phyloP scores from a whole-genome alignment of 805 yeast species.

The Yamadazyma phyllophila region DNA sequence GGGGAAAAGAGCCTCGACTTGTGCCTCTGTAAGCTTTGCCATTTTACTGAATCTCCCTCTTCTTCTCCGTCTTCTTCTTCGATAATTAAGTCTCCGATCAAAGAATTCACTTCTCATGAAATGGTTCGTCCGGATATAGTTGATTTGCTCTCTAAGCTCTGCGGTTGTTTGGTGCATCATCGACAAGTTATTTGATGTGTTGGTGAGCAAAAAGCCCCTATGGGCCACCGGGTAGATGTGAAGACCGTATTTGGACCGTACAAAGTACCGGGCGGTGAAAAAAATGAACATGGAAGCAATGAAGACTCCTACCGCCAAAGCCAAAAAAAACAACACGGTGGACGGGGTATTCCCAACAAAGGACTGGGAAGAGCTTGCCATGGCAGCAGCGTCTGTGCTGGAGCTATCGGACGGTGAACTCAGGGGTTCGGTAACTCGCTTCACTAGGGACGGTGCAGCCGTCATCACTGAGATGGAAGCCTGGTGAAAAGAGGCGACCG shows the following conservation, averaged over 20 bases:
- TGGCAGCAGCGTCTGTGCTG: not conserved
- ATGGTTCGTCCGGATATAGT: constrained; percentile 33
- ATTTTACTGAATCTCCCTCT: constrained; percentile 42
- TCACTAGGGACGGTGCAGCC: not conserved
- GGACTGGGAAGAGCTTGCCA: constrained; percentile 12
- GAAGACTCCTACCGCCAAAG: constrained; percentile 58
- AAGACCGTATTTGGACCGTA: constrained; percentile 56
- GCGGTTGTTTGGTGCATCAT: constrained; percentile 13
- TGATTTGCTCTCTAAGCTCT: constrained; percentile 35
- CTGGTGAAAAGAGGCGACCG: too few species aligned
- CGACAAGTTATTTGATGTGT: not conserved
- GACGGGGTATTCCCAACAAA: constrained; percentile 54
- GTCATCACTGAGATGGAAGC: not conserved
- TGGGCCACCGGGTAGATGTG: constrained; percentile 40
- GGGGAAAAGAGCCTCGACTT: constrained; percentile 63
- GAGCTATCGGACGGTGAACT: not conserved
- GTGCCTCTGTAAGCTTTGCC: constrained; percentile 51
- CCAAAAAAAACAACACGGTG: constrained; percentile 61
- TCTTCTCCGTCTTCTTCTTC: constrained; percentile 40
- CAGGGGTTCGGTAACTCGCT: not conserved
- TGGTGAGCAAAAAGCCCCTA: constrained; percentile 20
- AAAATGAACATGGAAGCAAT: constrained; percentile 56
- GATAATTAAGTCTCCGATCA: constrained; percentile 23
- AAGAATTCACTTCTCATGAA: constrained; percentile 30
- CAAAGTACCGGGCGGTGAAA: constrained; percentile 59